Percentiles rank a stretch among this genome's conserved stretches.
These are phyloP conservation scores for Theobroma cacao DNA, from an alignment of 345 rosid species.

Conservation along the genomic window DNA sequence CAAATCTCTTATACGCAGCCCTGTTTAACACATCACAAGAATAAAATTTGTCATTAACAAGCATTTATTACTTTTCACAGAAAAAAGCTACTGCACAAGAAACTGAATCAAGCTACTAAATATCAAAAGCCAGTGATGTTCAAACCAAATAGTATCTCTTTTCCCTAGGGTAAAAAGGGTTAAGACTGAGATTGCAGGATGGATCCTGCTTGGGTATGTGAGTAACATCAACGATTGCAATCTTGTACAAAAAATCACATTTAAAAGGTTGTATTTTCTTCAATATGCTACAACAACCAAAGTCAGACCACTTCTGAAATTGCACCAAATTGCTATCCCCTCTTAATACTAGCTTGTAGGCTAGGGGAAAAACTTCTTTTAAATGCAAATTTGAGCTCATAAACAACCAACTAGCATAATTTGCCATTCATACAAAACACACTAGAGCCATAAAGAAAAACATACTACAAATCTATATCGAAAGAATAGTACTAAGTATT, in stretches of 20 bases:
- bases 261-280: background rate
- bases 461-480: background rate
- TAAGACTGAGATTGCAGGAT: background rate
- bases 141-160: background rate
- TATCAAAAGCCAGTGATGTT: background rate
- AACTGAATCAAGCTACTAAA: background rate
- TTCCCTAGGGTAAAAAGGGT: background rate
- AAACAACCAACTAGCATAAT: background rate
- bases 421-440: background rate
- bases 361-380: background rate
- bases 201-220: background rate
- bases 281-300: background rate
- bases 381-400: background rate
- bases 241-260: background rate
- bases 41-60: constrained; percentile 3
- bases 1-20: constrained; percentile 89
- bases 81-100: background rate
- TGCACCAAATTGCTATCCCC: background rate
- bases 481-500: background rate
- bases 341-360: background rate
- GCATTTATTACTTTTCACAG: background rate
- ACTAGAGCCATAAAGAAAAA: background rate
- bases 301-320: background rate
- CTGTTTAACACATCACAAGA: constrained; percentile 40
- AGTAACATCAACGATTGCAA: background rate